These are phyloP conservation scores for Pythium folliculosum DNA, from an alignment of 352 stramenopile genomes.

Conservation along the genomic window DNA sequence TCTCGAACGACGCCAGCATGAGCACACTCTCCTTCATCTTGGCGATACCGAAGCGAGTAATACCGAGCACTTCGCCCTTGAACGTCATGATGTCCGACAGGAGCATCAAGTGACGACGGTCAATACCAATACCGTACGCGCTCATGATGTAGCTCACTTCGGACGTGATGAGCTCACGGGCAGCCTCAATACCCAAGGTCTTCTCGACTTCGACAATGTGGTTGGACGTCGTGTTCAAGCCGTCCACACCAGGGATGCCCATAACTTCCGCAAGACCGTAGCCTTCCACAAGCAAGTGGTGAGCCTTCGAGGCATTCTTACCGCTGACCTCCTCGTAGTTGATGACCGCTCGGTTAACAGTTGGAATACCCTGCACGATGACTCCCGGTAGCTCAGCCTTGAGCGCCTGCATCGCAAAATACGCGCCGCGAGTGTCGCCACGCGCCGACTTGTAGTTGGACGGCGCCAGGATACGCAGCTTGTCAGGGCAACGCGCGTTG, in stretches of 20 bases:
- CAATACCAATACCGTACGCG: slow-evolving; percentile 98
- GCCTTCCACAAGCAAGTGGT: slow-evolving; percentile 98
- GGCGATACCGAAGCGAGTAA: slow-evolving; percentile 97
- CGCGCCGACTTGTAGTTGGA: slow-evolving; percentile 88
- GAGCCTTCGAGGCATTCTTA: slow-evolving; percentile 61
- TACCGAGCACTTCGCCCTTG: slow-evolving; percentile 91
- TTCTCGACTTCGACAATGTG: slow-evolving; percentile 98
- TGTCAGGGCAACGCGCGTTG: slow-evolving; percentile 81
- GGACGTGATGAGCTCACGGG: slow-evolving; percentile 94
- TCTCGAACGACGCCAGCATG: slow-evolving; percentile 99
- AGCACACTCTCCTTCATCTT: slow-evolving; percentile 99
- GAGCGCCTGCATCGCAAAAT: slow-evolving; percentile 95
- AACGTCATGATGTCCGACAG: slow-evolving; percentile 99
- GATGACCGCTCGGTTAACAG: slow-evolving; percentile 98
- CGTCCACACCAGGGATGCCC: slow-evolving; percentile 96
- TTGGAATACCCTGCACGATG: slow-evolving; percentile 98
- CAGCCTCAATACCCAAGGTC: slow-evolving; percentile 98
- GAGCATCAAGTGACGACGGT: slow-evolving; percentile 98
- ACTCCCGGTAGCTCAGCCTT: slow-evolving; percentile 95
- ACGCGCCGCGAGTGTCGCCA: slow-evolving; percentile 75
- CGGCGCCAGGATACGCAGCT: slow-evolving; percentile 78
- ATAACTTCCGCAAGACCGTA: slow-evolving; percentile 98
- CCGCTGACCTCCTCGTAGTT: slow-evolving; percentile 94
- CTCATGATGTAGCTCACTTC: slow-evolving; percentile 99
- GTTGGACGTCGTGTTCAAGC: slow-evolving; percentile 96